Base-by-base conservation (phyloP, 2,329 filamentous ascomycete genomes). In the Didymella exigua region DNA sequence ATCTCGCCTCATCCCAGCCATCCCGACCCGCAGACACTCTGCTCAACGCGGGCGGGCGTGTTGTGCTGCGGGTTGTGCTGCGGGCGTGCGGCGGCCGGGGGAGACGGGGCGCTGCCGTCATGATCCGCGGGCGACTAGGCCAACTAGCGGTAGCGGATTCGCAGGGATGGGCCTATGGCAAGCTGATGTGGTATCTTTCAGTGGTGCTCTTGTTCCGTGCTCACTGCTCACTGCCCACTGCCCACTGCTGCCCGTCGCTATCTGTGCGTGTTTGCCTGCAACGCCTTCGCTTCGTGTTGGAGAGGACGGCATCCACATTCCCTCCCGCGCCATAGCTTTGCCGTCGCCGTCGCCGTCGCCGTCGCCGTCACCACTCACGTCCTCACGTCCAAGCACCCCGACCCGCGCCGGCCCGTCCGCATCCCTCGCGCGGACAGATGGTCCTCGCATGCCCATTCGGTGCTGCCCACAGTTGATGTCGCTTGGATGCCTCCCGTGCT, bases 401-500 rank as follows among this genome's bases (percentile, higher is more conserved):
- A 24, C 49, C 36, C 36, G 31, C 56, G 52, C 62, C 62, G 58
- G 59, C 64, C 56, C 57, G 60, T 56, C 65, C 64, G 60, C 65
- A 51, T 51, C 27, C 43, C 5, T 49, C 51, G 57, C 62, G 60
- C 63, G 66, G 60, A 58, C 68, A 50, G 59, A 73, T 72, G 70
- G 60, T 59, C 67, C 58, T 57, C 60, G 54, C 61, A 54, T 58
- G 54, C 60, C 54, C 54, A 61, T 48, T 37, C 41, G 34, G 36
- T 45, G 45, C 42, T 60, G 49, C 59, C 60, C 40, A 49, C 49
- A 34, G 50, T 68, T 63, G 37, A 70, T 72, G 69, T 76, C 74
- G 79, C 78, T 82, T 89, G 89, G 87, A 96, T 96, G 93, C 93
- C 93, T 88, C 91, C 95, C 82, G 70, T 72, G 61, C 85, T 98